Base-by-base conservation (phyloP, 2,329 filamentous ascomycete species). In the Aspergillus fischeri region DNA sequence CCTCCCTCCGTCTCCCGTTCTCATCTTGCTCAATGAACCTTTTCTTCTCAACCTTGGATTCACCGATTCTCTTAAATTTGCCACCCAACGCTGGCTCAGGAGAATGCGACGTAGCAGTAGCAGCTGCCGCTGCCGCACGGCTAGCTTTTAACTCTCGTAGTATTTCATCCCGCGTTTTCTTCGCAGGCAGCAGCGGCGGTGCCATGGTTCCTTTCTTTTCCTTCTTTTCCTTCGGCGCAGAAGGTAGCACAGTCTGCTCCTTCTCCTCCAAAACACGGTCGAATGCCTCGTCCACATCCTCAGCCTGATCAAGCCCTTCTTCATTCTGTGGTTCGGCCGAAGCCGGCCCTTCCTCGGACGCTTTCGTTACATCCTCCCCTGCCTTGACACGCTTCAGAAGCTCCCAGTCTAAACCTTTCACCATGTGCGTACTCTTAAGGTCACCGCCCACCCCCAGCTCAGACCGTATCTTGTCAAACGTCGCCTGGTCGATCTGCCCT, bases 361-460 rank as follows among this genome's bases (percentile, higher is more conserved):
- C 59, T 55, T 63, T 59, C 53, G 73, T 70, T 25, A 91, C 81
- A 72, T 92, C 78, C 58, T 80, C 79, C 1, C 79, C 79, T n/a
- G 71, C 74, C 53, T 72, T 75, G 0, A 77, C 71, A 51, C 75
- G 67, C 62, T 70, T 65, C 61, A 81, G 77, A 11, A 97, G 78
- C 72, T 89, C 89, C 71, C 91, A 89, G 74, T 99, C 94, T 51
- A 99, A 76, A 0, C 94, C 94, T 70, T 97, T 97, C 50, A 97
- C 88, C 63, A 97, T 76, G 79, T 96, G 91, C 14, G 92, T 96
- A 65, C 86, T 91, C 14, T 79, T 79, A 24, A 92, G 75, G 71
- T 96, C 89, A 7, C 92, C 93, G 3, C 92, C 92, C 0, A 91
- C 79, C 0, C 77, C 84, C 55, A 97, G 91, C 65, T 95, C 84